Conservation (phyloP, 1,284 basidiomycete genomes). For the Tylopilus orsonianus region DNA sequence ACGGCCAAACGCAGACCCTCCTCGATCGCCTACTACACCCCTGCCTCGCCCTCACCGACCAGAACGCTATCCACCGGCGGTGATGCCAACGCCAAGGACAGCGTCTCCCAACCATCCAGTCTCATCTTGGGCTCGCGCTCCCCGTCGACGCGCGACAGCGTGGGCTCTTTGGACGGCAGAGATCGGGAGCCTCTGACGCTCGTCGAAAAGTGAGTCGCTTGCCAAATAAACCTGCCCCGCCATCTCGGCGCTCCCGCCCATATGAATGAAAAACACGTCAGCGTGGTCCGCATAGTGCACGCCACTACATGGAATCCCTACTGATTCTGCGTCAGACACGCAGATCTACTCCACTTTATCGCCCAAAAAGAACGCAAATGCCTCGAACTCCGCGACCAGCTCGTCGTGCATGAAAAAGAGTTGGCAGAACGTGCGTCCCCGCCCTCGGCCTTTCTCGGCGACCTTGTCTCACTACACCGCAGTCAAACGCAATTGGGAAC, state of each 20-base stretch:
- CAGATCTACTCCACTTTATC: conserved; percentile 73
- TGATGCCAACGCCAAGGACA: conserved; percentile 16
- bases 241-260: neutral
- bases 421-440: conserved; percentile 51
- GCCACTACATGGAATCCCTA: neutral
- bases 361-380: conserved; percentile 82
- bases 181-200: conserved; percentile 32
- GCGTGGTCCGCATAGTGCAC: neutral
- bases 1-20: conserved; percentile 48
- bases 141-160: conserved; percentile 18
- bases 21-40: conserved; percentile 57
- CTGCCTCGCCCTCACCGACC: conserved; percentile 21
- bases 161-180: conserved; percentile 12
- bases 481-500: conserved; percentile 82
- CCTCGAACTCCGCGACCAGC: conserved; percentile 71
- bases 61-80: conserved; percentile 4
- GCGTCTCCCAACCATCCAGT: conserved; percentile 23
- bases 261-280: neutral
- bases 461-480: neutral
- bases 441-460: neutral
- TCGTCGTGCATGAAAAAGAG: conserved; percentile 68
- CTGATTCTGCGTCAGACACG: conserved; percentile 51
- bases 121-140: conserved; percentile 17
- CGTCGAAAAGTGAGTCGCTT: conserved; percentile 29
- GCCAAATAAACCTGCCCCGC: too few relatives aligned